Conservation (phyloP, 2,329 filamentous ascomycete species). For the Graphiopsis chlorocephala region DNA sequence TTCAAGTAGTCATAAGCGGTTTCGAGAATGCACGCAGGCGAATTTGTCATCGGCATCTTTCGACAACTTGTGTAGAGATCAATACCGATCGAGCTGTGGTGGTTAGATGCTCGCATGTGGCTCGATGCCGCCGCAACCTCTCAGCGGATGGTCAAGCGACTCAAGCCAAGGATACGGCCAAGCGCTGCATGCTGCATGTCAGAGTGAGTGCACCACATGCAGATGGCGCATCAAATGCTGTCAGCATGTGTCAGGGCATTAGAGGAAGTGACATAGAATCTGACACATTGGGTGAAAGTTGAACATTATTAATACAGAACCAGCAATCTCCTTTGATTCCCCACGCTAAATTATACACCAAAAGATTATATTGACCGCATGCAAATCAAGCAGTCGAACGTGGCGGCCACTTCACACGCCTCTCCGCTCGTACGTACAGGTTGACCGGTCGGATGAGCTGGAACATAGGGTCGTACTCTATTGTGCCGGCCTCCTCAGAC, state of each 20-base stretch:
- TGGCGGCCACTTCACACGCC: constrained; percentile 49
- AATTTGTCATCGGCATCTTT: background rate
- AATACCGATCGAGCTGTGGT: background rate
- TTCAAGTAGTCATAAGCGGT: background rate
- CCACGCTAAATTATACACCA: background rate
- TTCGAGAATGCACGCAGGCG: background rate
- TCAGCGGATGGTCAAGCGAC: background rate
- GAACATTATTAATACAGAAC: background rate
- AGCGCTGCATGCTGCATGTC: background rate
- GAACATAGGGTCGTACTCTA: constrained; percentile 59
- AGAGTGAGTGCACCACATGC: background rate
- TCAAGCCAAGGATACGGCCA: background rate
- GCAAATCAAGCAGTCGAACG: background rate
- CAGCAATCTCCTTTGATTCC: background rate
- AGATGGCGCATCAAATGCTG: background rate
- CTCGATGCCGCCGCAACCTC: background rate
- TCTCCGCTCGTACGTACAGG: constrained; percentile 52
- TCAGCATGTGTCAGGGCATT: background rate
- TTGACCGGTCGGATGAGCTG: constrained; percentile 57
- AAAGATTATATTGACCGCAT: background rate
- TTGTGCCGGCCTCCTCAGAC: constrained; percentile 39
- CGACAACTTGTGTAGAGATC: background rate
- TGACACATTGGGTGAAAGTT: background rate
- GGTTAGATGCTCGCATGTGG: background rate
- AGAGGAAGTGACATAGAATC: background rate